Evolutionary conservation across 202 grass and related monocot species (phyloP), one percentile per base, ranked within the genome.

Genomic region (Zizania palustris): DNA sequence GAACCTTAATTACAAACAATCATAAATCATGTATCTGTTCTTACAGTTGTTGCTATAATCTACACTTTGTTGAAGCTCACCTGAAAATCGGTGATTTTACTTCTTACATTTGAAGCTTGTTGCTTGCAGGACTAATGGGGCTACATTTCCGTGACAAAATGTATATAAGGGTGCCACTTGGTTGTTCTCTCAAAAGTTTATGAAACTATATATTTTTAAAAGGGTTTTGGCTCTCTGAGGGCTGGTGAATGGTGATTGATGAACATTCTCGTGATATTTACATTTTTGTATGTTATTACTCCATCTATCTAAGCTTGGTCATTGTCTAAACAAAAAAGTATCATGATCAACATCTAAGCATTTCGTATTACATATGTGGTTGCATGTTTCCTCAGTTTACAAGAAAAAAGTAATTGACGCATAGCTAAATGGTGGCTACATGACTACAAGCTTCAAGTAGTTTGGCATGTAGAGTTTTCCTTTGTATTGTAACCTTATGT

Each of bases 1-100:
- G 3, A 14, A 41, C 42, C 9, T 51, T 79, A 28, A 7, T 21
- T 61, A 37, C 2, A 40, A 48, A 14, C 38, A 14, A 5, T 4
- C 28, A 11, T 49, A 49, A 14, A 5, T 4, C 28, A 11, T 49
- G 7, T 44, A 34, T 10, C 10, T 79, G 22, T 46, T 59, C 22
- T 11, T 80, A 42, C 20, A 4, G 37, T 63, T 43, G 9, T 45
- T 42, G 28, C 1, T 49, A 50, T 71, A 12, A 28, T 28, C 28
- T 41, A 51, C 66, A 70, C 1, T 40, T 40, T 34, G 11, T 63
- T 71, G 33, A 76, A 19, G 54, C n/a, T 80, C 42, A 11, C 49
- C 42, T 49, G 65, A 36, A 60, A 69, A 16, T 21, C 33, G 60
- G 11, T 13, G 19, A 28, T 50, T 18, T 40, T 61, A 59, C 38